A percentile compares a stretch with the other conserved stretches of the same genome.
These are phyloP conservation scores for Cylindrotheca fusiformis DNA, from an alignment of 108 stramenopile genomes.

Conservation along the genomic window DNA sequence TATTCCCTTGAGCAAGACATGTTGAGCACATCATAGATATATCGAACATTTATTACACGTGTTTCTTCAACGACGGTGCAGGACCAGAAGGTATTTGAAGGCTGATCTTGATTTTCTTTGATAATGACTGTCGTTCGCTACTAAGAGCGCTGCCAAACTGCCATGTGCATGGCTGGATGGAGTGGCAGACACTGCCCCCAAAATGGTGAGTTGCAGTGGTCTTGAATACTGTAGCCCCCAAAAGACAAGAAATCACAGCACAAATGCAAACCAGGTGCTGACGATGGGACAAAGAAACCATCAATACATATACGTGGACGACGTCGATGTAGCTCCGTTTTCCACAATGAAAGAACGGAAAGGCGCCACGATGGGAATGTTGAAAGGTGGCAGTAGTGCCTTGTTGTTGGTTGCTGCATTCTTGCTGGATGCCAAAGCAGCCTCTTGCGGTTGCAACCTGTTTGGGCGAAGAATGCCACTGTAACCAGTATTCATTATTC, in stretches of 20 bases:
- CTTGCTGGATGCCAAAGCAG: neutral
- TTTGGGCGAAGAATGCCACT: neutral
- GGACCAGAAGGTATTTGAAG: too few species aligned
- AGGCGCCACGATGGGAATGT: neutral
- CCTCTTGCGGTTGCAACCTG: neutral
- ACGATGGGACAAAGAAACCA: too few species aligned
- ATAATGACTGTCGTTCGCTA: neutral
- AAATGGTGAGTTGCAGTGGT: too few species aligned
- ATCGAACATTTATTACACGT: too few species aligned
- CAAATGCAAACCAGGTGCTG: neutral
- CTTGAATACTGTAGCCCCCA: too few species aligned
- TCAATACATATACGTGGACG: too few species aligned
- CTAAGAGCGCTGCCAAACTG: neutral
- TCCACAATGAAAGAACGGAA: neutral
- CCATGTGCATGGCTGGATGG: neutral
- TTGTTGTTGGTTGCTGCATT: neutral
- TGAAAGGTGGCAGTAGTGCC: neutral
- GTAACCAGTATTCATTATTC: conserved; percentile 1
- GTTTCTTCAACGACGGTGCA: too few species aligned
- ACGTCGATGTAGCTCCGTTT: neutral
- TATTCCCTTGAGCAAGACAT: too few species aligned
- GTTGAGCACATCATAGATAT: too few species aligned
- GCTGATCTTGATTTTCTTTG: too few species aligned
- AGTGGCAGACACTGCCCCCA: too few species aligned
- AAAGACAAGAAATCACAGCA: neutral